Evolutionary conservation across 2,329 filamentous ascomycete species (phyloP).

Genomic region (Stagonosporopsis tanaceti): DNA sequence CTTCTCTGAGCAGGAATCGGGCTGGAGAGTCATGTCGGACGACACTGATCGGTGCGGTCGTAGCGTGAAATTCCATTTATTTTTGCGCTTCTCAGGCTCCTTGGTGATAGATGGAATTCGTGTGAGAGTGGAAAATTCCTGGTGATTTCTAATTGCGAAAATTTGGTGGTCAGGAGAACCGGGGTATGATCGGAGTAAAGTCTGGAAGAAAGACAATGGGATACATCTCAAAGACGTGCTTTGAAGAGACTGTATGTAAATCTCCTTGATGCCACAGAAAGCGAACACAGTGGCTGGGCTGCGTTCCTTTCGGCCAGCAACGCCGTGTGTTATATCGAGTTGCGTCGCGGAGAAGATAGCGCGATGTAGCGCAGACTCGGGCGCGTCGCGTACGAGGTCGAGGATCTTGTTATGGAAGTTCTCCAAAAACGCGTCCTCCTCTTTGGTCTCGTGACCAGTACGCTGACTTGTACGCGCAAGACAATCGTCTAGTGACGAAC

Average conservation of each 20-base stretch:
- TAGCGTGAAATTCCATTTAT: constrained; percentile 28
- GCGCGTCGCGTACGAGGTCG: constrained; percentile 46
- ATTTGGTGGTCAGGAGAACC: constrained; percentile 57
- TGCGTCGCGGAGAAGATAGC: constrained; percentile 55
- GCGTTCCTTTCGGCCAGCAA: constrained; percentile 33
- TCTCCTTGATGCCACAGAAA: constrained; percentile 56
- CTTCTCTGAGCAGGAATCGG: constrained; percentile 43
- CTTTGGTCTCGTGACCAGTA: constrained; percentile 10
- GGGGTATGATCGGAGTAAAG: constrained; percentile 53
- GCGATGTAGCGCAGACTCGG: constrained; percentile 52
- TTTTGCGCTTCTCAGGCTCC: constrained; percentile 11
- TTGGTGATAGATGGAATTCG: constrained; percentile 22
- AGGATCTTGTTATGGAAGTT: constrained; percentile 48
- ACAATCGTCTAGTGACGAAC: constrained; percentile 40
- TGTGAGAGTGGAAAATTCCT: constrained; percentile 53
- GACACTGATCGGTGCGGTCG: constrained; percentile 17
- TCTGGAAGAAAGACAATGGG: constrained; percentile 56
- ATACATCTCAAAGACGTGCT: constrained; percentile 44
- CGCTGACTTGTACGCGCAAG: constrained; percentile 44
- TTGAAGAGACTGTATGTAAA: constrained; percentile 48
- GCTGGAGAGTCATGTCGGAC: constrained; percentile 26
- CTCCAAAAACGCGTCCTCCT: constrained; percentile 38
- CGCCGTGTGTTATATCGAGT: constrained; percentile 43
- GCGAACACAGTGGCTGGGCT: constrained; percentile 51
- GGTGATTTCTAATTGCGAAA: constrained; percentile 55